Percentiles rank a stretch among this genome's conserved stretches.
These are phyloP conservation scores for Penicillium palitans DNA, from an alignment of 2,329 filamentous ascomycete genomes.

Conservation along the genomic window DNA sequence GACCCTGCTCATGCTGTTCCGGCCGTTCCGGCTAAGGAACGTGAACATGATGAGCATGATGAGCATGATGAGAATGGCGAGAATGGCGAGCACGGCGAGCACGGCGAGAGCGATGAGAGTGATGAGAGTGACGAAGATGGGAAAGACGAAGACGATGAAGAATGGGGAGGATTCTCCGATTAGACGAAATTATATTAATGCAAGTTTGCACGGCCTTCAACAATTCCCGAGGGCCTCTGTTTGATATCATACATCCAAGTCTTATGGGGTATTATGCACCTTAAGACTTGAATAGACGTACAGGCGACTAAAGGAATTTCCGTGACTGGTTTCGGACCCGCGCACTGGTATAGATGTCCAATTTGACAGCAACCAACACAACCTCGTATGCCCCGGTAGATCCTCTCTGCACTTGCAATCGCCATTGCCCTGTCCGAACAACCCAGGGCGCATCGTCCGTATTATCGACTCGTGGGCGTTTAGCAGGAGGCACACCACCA, in stretches of 20 bases:
- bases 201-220: neutral
- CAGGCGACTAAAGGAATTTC: conserved; percentile 57
- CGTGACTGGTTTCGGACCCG: conserved; percentile 64
- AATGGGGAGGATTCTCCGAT: conserved; percentile 49
- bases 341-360: conserved; percentile 70
- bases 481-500: conserved; percentile 25
- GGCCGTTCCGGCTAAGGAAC: neutral
- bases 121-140: conserved; percentile 18
- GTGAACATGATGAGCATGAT: conserved; percentile 28
- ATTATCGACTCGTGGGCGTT: conserved; percentile 51
- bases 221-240: neutral
- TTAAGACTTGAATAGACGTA: neutral
- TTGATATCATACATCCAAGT: conserved; percentile 4
- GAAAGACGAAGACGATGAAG: conserved; percentile 37
- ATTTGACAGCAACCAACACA: conserved; percentile 70
- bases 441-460: conserved; percentile 54
- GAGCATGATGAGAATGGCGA: conserved; percentile 3
- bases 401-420: conserved; percentile 62
- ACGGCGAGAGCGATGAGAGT: conserved; percentile 7
- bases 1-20: conserved; percentile 47
- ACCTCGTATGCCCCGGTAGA: conserved; percentile 60
- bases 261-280: neutral
- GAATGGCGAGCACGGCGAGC: neutral
- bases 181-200: conserved; percentile 20
- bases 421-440: conserved; percentile 69